Base-by-base conservation (phyloP, 495 filamentous ascomycete genomes). In the Tuber magnatum region DNA sequence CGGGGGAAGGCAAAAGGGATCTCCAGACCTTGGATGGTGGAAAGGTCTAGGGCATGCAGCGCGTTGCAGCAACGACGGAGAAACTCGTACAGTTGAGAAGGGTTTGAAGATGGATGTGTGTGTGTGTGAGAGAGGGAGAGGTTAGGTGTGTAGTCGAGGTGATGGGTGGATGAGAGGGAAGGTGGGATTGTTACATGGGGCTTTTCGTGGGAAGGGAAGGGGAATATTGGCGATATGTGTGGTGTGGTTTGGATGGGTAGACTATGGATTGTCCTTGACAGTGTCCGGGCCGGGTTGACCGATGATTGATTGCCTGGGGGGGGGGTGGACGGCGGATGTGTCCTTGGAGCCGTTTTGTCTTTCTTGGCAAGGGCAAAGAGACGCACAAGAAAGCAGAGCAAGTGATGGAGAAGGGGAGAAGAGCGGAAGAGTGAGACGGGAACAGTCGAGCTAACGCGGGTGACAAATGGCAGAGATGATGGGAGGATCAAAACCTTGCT, bases 1-100 rank as follows among this genome's bases (percentile, higher is more conserved):
- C 24, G 42, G 40, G 70, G 35, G 72, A 75, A 77, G 35, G 43
- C 18, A 61, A 71, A 77, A 9, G n/a, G n/a, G 24, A 56, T 56
- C 12, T 56, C 32, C 5, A 35, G 56, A 35, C 28, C 14, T 35
- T 35, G 9, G 56, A 65, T 35, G 28, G 28, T 35, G 28, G 56
- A 65, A 65, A 8, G 56, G 56, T 35, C 14, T 35, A 35, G 56
- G 56, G 56, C 12, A 65, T 35, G 56, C 12, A 65, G 56, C 56
- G 56, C 56, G 56, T 65, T 35, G 56, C 56, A 56, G 48, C 48
- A 35, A 65, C 56, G 9, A 35, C 28, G 32, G n/a, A 56, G 56
- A 28, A 65, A 65, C 56, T 35, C 56, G 56, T 35, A 35, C 56
- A 65, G 56, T 65, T 65, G 14, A 65, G 56, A 65, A 65, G 28